These are phyloP conservation scores for Pisolithus marmoratus DNA, from an alignment of 768 basidiomycete species.

Conservation along the genomic window DNA sequence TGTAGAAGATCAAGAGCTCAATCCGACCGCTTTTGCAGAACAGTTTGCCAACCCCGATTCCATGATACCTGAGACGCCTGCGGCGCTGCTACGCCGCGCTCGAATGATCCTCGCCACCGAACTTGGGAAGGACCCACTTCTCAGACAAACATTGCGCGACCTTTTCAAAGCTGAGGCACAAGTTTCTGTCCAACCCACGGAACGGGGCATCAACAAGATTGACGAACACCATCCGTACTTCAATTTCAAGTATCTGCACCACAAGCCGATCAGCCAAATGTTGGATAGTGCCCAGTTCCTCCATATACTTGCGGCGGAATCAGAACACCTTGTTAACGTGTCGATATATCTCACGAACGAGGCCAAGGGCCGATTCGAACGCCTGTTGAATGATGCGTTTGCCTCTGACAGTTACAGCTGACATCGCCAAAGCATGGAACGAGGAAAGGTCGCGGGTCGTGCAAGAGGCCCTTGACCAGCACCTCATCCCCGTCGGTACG, in stretches of 20 bases:
- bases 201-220: constrained; percentile 74
- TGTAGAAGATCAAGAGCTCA: constrained; percentile 75
- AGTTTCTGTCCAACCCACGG: constrained; percentile 80
- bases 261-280: constrained; percentile 73
- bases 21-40: constrained; percentile 79
- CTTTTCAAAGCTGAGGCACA: constrained; percentile 69
- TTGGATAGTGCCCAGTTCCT: constrained; percentile 74
- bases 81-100: constrained; percentile 68
- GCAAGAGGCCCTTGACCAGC: constrained; percentile 70
- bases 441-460: constrained; percentile 74
- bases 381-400: constrained; percentile 74
- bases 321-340: constrained; percentile 80
- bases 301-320: constrained; percentile 85
- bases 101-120: constrained; percentile 85
- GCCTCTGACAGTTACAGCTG: constrained; percentile 79
- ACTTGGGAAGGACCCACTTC: constrained; percentile 86
- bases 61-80: constrained; percentile 47
- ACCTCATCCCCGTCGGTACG: constrained; percentile 77
- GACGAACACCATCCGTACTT: constrained; percentile 69
- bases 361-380: constrained; percentile 62
- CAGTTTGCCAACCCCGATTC: constrained; percentile 75
- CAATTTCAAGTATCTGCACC: constrained; percentile 88
- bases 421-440: constrained; percentile 89
- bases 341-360: constrained; percentile 61
- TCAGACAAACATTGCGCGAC: constrained; percentile 72